Evolutionary conservation across 2,329 filamentous ascomycete genomes (phyloP).

Genomic region (Botrytis hyacinthi): DNA sequence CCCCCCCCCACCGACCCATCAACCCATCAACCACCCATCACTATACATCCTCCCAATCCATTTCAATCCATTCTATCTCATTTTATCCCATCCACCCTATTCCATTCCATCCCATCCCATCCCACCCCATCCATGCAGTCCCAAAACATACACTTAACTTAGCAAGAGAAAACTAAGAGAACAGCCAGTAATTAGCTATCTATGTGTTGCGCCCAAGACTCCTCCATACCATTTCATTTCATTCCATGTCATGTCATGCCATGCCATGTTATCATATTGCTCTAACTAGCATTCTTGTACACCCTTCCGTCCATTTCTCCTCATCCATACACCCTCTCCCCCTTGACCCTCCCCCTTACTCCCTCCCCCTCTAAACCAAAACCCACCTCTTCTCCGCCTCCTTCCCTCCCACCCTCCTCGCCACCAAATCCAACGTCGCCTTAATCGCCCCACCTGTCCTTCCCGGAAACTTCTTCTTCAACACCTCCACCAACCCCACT

Average conservation of each 20-base stretch:
- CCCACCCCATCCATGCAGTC: background rate
- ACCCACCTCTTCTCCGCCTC: constrained; percentile 36
- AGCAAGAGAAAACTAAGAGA: background rate
- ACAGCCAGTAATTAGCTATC: background rate
- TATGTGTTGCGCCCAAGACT: background rate
- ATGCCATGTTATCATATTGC: background rate
- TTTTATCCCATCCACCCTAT: background rate
- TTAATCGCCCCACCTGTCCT: constrained; percentile 69
- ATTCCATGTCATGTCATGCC: no score
- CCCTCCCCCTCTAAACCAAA: constrained; percentile 16
- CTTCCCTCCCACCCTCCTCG: constrained; percentile 60
- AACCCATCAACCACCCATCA: no score
- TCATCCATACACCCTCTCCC: background rate
- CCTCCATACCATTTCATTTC: background rate
- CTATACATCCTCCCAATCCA: background rate
- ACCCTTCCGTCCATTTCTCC: background rate
- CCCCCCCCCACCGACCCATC: no score
- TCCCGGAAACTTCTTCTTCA: constrained; percentile 73
- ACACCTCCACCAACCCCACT: constrained; percentile 67
- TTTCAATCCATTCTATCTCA: no score
- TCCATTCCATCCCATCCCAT: background rate
- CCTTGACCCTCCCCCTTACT: no score
- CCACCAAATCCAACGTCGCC: constrained; percentile 65
- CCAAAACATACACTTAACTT: background rate
- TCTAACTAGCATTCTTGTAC: background rate